These are phyloP conservation scores for Botrytis medusae DNA, from an alignment of 2,329 filamentous ascomycete genomes.

Conservation along the genomic window DNA sequence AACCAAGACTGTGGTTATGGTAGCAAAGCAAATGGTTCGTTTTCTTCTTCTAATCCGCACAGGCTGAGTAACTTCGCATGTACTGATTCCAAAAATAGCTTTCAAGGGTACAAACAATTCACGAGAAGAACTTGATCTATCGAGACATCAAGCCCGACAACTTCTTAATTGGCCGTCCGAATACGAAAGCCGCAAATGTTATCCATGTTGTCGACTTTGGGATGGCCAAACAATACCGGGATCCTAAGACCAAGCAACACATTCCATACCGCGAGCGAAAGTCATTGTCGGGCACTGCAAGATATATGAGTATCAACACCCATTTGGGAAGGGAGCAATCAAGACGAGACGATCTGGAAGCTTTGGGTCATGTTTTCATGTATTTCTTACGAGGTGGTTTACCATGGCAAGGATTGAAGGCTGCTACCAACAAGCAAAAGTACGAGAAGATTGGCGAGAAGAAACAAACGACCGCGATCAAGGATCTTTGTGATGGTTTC, in stretches of 20 bases:
- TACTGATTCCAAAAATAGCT: conserved; percentile 51
- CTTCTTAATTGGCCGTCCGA: conserved; percentile 91
- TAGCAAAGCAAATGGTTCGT: conserved; percentile 94
- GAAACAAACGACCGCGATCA: conserved; percentile 97
- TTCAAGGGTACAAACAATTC: conserved; percentile 87
- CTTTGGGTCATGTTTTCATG: conserved; percentile 73
- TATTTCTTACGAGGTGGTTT: conserved; percentile 71
- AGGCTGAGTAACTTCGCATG: background rate
- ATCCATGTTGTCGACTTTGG: conserved; percentile 99
- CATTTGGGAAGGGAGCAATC: conserved; percentile 96
- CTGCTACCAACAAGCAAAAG: conserved; percentile 86
- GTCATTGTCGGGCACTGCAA: conserved; percentile 90
- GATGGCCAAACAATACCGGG: conserved; percentile 99
- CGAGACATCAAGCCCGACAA: conserved; percentile 99
- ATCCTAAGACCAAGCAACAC: conserved; percentile 98
- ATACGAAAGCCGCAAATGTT: conserved; percentile 92
- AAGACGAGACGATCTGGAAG: conserved; percentile 91
- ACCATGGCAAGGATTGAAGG: conserved; percentile 72
- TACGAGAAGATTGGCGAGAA: conserved; percentile 99
- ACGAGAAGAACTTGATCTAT: conserved; percentile 99
- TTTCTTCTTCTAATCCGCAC: background rate
- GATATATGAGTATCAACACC: conserved; percentile 99
- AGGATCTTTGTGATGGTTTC: conserved; percentile 94
- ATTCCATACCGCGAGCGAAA: conserved; percentile 97
- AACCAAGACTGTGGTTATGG: conserved; percentile 98